Evolutionary conservation across 169 alveolate species (phyloP), one percentile per base, ranked within the genome.

Genomic region (Plasmodium cynomolgi): DNA sequence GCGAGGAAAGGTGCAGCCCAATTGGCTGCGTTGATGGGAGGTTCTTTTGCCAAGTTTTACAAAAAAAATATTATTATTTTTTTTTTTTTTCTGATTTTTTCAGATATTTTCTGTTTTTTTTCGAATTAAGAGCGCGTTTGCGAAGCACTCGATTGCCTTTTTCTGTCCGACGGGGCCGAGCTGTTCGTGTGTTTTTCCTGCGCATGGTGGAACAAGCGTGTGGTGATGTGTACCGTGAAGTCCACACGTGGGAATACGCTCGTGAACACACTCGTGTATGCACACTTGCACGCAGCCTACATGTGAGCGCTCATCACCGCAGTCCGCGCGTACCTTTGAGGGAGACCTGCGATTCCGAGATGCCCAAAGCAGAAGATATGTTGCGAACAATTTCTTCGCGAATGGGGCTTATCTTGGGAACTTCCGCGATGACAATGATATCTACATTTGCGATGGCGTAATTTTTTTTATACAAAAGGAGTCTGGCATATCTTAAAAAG

Each of bases 91-190:
- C 72, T 13, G 20, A 56, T 17, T 29, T 26, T 26, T 68, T 68
- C 77, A 20, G 3, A 68, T 68, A 17, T 68, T n/a, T 68, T 68
- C 15, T 86, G 33, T 74, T 75, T n/a, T 34, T 34, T 86, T 77
- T 23, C 90, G 95, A 77, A 84, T 81, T 92, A 94, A 62, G 83
- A 94, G 90, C 68, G 79, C 92, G 4, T 93, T 94, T 34, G 96
- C 95, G 74, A 85, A 91, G 75, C 97, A 95, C 83, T 92, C 97
- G 56, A 95, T 88, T 39, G 97, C 97, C 83, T 93, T 91, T 81
- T 92, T 82, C 44, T 93, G 82, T 39, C 97, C 97, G 17, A 95
- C 81, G 39, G 93, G 84, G 62, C 95, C 97, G 34, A 95, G 58
- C 31, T 94, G 84, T 83, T 95, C 97, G 37, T 86, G 93, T 9